A percentile compares a stretch with the other conserved stretches of the same genome.
Evolutionary conservation across 164 flowering plant species (phyloP).

Genomic region (Cinnamomum micranthum): DNA sequence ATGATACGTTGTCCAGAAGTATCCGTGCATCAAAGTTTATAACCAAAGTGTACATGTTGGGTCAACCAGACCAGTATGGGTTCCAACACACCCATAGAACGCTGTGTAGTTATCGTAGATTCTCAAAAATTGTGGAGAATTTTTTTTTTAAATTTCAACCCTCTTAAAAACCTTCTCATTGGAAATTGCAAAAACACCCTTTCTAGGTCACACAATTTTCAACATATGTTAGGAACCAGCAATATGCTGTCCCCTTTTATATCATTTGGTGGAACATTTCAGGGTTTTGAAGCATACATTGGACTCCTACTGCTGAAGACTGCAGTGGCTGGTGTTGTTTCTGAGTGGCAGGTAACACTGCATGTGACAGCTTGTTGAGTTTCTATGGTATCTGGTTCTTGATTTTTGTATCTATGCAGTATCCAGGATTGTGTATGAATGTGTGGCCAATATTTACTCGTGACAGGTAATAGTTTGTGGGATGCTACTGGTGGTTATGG

Average conservation of each 20-base stretch:
- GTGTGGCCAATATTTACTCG: neutral
- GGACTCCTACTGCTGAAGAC: slow-evolving; percentile 71
- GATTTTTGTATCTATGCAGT: neutral
- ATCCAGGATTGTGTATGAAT: neutral
- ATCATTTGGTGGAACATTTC: slow-evolving; percentile 15
- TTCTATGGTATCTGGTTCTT: neutral
- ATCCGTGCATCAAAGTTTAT: no score
- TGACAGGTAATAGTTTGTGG: slow-evolving; percentile 83
- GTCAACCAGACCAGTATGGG: no score
- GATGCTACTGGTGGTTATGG: slow-evolving; percentile 78
- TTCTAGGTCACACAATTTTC: neutral
- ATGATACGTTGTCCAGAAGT: no score
- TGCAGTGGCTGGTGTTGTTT: slow-evolving; percentile 59
- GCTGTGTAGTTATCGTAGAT: no score
- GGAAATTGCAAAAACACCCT: neutral
- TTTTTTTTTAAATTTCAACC: no score
- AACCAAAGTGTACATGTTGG: no score
- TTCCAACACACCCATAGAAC: no score
- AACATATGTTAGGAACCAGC: neutral
- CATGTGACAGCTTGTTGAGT: slow-evolving; percentile 3
- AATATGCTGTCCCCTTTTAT: neutral
- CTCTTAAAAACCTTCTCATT: neutral
- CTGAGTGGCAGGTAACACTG: slow-evolving; percentile 89
- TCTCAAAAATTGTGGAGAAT: neutral
- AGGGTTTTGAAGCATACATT: slow-evolving; percentile 96